Conservation (phyloP, 2,329 filamentous ascomycete genomes). For the Ascochyta fabae region DNA sequence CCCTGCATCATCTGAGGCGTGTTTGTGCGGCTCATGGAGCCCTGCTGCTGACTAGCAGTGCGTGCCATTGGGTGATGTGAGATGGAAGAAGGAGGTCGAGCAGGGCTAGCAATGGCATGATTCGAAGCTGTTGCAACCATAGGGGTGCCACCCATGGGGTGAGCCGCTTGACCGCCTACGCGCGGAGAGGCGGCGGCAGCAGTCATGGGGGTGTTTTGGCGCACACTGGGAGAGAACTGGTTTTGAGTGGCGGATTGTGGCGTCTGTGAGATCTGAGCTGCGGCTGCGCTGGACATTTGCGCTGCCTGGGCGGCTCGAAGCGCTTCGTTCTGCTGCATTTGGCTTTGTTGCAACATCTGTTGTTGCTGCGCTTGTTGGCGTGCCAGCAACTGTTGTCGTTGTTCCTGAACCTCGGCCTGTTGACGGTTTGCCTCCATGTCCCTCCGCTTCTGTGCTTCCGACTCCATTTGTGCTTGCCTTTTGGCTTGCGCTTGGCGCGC, state of each 20-base stretch:
- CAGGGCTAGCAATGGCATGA: conserved; percentile 47
- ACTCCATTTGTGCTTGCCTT: conserved; percentile 48
- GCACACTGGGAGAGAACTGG: conserved; percentile 66
- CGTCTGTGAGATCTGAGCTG: conserved; percentile 38
- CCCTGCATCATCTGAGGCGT: conserved; percentile 49
- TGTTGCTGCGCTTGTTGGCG: conserved; percentile 52
- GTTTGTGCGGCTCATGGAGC: conserved; percentile 45
- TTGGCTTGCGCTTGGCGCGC: conserved; percentile 50
- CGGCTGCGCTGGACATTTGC: conserved; percentile 36
- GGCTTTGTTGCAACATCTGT: conserved; percentile 42
- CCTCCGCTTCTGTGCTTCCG: conserved; percentile 43
- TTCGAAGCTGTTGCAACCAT: conserved; percentile 52
- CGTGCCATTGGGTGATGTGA: conserved; percentile 49
- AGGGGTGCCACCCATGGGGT: conserved; percentile 52
- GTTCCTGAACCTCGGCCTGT: conserved; percentile 43
- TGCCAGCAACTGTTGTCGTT: conserved; percentile 60
- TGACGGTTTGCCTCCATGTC: conserved; percentile 43
- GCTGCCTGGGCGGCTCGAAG: conserved; percentile 47
- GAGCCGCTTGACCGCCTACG: conserved; percentile 42
- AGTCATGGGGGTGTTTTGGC: conserved; percentile 55
- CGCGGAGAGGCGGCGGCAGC: conserved; percentile 51
- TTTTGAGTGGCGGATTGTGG: conserved; percentile 65
- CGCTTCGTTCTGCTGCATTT: conserved; percentile 41
- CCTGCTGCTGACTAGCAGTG: conserved; percentile 47
- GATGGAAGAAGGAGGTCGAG: conserved; percentile 48